A percentile compares a stretch with the other conserved stretches of the same genome.
Conservation (phyloP, 2,329 filamentous ascomycete genomes). For the Colletotrichum cordylinicola region DNA sequence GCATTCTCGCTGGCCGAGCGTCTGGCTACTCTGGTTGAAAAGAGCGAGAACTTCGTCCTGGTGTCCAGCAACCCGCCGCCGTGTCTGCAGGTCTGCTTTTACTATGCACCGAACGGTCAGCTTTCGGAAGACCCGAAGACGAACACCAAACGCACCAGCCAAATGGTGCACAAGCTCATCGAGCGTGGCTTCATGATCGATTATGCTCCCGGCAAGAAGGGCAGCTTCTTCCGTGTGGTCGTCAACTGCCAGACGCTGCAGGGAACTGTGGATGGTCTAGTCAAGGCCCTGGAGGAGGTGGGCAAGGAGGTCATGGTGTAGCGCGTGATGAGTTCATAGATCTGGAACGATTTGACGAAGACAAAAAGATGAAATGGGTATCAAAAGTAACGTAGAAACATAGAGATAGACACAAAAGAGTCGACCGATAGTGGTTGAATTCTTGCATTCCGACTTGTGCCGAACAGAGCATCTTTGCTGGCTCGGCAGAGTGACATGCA, state of each 20-base stretch:
- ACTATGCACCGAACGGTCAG: constrained; percentile 69
- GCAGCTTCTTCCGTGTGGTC: constrained; percentile 65
- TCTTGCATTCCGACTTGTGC: not conserved
- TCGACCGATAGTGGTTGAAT: not conserved
- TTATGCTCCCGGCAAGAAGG: constrained; percentile 61
- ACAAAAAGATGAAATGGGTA: not conserved
- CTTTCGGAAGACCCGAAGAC: constrained; percentile 45
- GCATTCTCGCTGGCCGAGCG: constrained; percentile 76
- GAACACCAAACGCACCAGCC: constrained; percentile 56
- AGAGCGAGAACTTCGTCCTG: constrained; percentile 68
- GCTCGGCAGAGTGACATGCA: not conserved
- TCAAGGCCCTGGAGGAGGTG: constrained; percentile 57
- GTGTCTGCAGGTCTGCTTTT: constrained; percentile 95
- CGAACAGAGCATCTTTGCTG: not conserved
- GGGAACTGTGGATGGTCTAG: constrained; percentile 57
- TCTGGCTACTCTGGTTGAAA: constrained; percentile 65
- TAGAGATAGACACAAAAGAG: not conserved
- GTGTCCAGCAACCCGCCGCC: constrained; percentile 80
- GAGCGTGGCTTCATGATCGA: constrained; percentile 64
- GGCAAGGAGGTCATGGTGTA: constrained; percentile 33
- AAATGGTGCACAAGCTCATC: constrained; percentile 54
- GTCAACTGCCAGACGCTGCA: constrained; percentile 61
- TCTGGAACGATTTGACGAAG: not conserved
- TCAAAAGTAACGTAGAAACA: not conserved
- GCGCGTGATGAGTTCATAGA: not conserved